A percentile compares a stretch with the other conserved stretches of the same genome.
Conservation (phyloP, 2,329 filamentous ascomycete genomes). For the Lachnellula subtilissima region DNA sequence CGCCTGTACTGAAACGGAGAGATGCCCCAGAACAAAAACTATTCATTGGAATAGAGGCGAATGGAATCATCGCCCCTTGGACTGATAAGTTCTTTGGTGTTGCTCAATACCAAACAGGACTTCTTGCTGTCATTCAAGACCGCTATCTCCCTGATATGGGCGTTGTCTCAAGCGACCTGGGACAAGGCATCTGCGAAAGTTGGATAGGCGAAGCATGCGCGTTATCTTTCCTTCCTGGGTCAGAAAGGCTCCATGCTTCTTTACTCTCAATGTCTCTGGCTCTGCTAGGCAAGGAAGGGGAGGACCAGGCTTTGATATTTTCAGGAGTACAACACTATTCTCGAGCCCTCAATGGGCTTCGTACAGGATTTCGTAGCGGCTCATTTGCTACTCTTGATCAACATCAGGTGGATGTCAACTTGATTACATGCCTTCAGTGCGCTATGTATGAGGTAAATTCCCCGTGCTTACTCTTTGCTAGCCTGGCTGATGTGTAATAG, state of each 20-base stretch:
- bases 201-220: slow-evolving; percentile 5
- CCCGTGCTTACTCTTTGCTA: neutral
- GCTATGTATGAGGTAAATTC: slow-evolving; percentile 12
- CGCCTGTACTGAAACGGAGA: neutral
- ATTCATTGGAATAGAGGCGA: too few species aligned
- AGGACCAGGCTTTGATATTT: neutral
- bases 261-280: slow-evolving; percentile 11
- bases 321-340: slow-evolving; percentile 9
- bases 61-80: neutral
- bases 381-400: neutral
- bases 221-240: neutral
- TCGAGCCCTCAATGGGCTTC: slow-evolving; percentile 7
- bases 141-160: slow-evolving; percentile 6
- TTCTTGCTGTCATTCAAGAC: slow-evolving; percentile 7
- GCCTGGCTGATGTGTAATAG: neutral
- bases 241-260: slow-evolving; percentile 6
- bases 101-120: slow-evolving; percentile 6
- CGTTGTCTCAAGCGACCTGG: neutral
- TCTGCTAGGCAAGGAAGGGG: neutral
- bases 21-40: neutral
- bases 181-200: neutral
- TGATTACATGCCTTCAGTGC: slow-evolving; percentile 7
- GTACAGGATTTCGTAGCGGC: neutral
- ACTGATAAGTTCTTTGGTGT: slow-evolving; percentile 1
- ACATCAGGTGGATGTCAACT: slow-evolving; percentile 4